These are phyloP conservation scores for Silene uniflora DNA, from an alignment of 148 eudicot genomes.

Conservation along the genomic window DNA sequence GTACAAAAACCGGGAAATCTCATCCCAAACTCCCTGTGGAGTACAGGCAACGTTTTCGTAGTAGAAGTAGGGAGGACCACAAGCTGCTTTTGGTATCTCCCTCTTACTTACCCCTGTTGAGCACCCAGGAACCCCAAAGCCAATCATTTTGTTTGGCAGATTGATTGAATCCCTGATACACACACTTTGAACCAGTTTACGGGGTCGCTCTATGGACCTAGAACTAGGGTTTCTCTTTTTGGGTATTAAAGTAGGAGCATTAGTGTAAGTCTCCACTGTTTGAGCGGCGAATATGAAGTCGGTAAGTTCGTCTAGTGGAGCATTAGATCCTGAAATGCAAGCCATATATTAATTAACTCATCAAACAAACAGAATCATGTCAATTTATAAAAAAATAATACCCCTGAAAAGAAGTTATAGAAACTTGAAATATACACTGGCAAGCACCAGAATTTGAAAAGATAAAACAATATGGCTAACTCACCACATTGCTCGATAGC, in stretches of 20 bases:
- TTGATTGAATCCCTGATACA: neutral
- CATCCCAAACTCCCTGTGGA: conserved; percentile 24
- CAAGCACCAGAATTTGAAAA: too few species aligned
- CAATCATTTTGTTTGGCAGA: conserved; percentile 20
- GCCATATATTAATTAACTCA: neutral
- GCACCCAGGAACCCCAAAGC: conserved; percentile 25
- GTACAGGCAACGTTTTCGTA: conserved; percentile 28
- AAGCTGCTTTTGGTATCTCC: neutral
- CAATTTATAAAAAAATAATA: too few species aligned
- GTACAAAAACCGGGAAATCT: conserved; percentile 18
- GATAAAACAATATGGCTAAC: neutral
- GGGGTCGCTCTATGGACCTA: neutral
- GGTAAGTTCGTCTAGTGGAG: conserved; percentile 22
- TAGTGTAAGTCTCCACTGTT: neutral
- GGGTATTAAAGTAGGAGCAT: neutral
- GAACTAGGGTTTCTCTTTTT: conserved; percentile 12
- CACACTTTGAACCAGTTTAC: neutral
- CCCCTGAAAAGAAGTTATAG: too few species aligned
- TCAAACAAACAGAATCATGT: neutral
- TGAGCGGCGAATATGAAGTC: conserved; percentile 27
- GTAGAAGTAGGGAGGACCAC: conserved; percentile 24
- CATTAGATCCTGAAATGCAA: conserved; percentile 20
- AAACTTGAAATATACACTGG: too few species aligned
- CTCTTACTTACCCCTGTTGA: neutral
- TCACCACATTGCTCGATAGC: neutral